These are phyloP conservation scores for Coprinellus aureogranulatus DNA, from an alignment of 768 basidiomycete species.

Conservation along the genomic window DNA sequence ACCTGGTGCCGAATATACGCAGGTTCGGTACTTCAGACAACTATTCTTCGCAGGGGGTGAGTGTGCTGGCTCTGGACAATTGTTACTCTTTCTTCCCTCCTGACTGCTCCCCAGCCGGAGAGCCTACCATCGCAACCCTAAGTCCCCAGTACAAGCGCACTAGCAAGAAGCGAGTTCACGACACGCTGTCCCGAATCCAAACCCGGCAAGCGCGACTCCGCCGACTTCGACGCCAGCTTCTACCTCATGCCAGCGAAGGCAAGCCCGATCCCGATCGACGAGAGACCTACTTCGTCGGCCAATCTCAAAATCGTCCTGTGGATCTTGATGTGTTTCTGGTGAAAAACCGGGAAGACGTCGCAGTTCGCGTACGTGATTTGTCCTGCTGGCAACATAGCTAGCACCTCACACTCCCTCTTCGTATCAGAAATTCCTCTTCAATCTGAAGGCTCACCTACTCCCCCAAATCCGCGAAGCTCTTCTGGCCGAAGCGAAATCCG, in stretches of 20 bases:
- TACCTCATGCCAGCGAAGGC: background rate
- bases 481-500: too few species aligned
- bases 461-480: too few species aligned
- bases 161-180: background rate
- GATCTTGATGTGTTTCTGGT: background rate
- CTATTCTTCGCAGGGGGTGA: constrained; percentile 27
- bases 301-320: background rate
- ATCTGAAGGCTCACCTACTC: too few species aligned
- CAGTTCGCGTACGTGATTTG: background rate
- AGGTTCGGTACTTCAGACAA: constrained; percentile 4
- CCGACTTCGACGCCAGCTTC: background rate
- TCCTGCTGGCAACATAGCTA: background rate
- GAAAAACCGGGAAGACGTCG: background rate
- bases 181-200: background rate
- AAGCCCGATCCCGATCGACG: background rate
- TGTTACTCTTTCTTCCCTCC: background rate
- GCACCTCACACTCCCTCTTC: too few species aligned
- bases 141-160: background rate
- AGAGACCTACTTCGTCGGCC: background rate
- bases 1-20: background rate
- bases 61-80: constrained; percentile 1
- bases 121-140: background rate
- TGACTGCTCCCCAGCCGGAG: background rate
- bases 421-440: too few species aligned
- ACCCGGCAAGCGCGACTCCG: background rate